Evolutionary conservation across 208 protist species (phyloP).

Genomic region (Phytomonas francai): DNA sequence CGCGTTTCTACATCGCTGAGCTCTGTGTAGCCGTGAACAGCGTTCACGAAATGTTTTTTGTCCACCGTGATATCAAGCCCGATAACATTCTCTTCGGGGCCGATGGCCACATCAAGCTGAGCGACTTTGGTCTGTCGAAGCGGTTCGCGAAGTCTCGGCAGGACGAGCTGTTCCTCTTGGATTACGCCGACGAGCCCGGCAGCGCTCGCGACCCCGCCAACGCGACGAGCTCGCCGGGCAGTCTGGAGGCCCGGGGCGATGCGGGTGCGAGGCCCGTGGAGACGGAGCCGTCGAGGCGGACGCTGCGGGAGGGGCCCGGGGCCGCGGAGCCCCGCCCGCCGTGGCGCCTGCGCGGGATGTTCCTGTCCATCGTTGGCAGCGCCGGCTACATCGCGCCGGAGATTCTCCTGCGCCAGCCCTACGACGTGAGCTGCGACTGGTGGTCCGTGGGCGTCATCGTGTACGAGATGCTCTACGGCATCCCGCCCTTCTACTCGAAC

Average conservation of each 20-base stretch:
- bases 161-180: constrained; percentile 24
- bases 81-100: constrained; percentile 97
- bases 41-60: constrained; percentile 89
- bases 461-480: constrained; percentile 96
- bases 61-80: constrained; percentile 96
- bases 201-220: neutral
- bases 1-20: constrained; percentile 91
- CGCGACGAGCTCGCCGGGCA: constrained; percentile 9
- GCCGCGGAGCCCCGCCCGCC: constrained; percentile 5
- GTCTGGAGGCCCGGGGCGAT: constrained; percentile 3
- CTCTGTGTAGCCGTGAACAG: constrained; percentile 84
- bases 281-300: constrained; percentile 1
- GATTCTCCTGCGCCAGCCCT: constrained; percentile 89
- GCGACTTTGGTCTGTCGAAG: constrained; percentile 96
- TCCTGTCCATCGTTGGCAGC: constrained; percentile 93
- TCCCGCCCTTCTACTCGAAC: constrained; percentile 93
- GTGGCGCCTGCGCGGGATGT: constrained; percentile 41
- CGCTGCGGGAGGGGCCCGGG: neutral
- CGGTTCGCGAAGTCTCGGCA: constrained; percentile 68
- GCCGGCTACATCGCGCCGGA: constrained; percentile 97
- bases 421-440: constrained; percentile 96
- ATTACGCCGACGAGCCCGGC: constrained; percentile 26
- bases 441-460: constrained; percentile 97
- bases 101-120: constrained; percentile 96
- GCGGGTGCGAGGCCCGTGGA: constrained; percentile 6